Base-by-base conservation (phyloP, 805 yeast species). In the Saturnispora quitensis region DNA sequence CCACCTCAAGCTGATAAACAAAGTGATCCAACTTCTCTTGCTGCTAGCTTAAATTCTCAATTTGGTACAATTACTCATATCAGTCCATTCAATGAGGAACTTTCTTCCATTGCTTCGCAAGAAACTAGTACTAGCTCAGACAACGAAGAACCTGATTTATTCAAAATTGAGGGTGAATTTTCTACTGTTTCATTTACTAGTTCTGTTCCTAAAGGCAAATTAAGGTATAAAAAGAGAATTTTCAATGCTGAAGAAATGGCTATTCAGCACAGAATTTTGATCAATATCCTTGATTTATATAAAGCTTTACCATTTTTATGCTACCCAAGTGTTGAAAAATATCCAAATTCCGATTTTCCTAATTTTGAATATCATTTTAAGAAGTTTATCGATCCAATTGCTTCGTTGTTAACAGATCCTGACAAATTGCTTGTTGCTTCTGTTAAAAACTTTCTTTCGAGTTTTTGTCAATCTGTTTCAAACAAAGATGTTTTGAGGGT, bases 371-470 rank as follows among this genome's bases (percentile, higher is more conserved):
- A 44, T 17, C 54, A 40, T 18, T 63, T 61, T 44, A 56, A 42
- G 22, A 52, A 42, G 18, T 54, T 63, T 7, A 56, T 68, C 17
- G 40, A 54, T 7, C 66, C 80, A 2, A 57, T 77, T 3, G 63
- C 70, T 15, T 62, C 62, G 34, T 67, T 77, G 1, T 57, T 75
- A 15, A 60, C 66, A 28, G 73, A 72, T 52, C 58, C 66, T 3
- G 73, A 71, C 55, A 51, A 53, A 9, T 65, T 59, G 8, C 52
- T 78, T 34, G 64, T 63, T 13, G 59, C 58, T 1, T 70, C 76
- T 1, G 65, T 72, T 0, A 65, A 63, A 47, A 60, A 69, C 1
- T 74, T 73, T 40, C 48, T 70, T 9, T 56, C 66, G 38, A 62
- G 67, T 28, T 66, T 68, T 28, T 65, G 68, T 25, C 50, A 61